Evolutionary conservation across 2,329 filamentous ascomycete species (phyloP), one percentile per base, ranked within the genome.

Genomic region (Bipolaris zeicola): DNA sequence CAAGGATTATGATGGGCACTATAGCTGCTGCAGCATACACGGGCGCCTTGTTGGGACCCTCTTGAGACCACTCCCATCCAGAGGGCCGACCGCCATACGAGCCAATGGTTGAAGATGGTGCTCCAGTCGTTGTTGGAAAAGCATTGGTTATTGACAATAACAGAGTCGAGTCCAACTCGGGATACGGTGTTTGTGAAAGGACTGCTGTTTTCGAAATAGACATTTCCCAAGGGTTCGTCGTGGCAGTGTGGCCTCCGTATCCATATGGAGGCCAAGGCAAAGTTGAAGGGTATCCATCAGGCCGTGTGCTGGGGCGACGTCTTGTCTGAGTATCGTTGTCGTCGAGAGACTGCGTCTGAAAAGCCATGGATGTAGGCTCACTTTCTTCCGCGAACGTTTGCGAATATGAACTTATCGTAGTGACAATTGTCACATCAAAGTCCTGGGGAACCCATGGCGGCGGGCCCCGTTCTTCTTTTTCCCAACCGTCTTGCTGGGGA

Each of bases 11-110:
- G 1, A 73, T 50, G 6, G 71, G 68, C 1, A 67, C 54, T 13
- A 67, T 50, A 6, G 60, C 66, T 10, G 69, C 71, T 38, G 62
- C 68, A 20, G 64, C 67, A 41, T 70, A 70, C 14, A 68, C 26
- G 3, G 66, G 57, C 8, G 44, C 51, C 20, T 60, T 51, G 22
- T 60, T 61, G 8, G 55, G 28, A 6, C 54, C 36, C n/a, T 58
- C 52, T 22, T 56, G 52, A 31, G 49, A 26, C 49, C 39, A 42
- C 16, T 42, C 26, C 52, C 46, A 50, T 14, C 18, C 43, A 28
- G 55, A 37, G 18, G 34, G 59, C 8, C 48, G 31, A 20, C 37
- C 43, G 6, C 38, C 49, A 26, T 26, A 24, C 5, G 39, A 42
- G 34, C 38, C 28, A 6, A 52, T 41, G 37, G 62, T 37, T 5